Percentiles rank a stretch among this genome's conserved stretches.
Conservation (phyloP, 176 grass and related monocot species). For the Paspalum notatum region DNA sequence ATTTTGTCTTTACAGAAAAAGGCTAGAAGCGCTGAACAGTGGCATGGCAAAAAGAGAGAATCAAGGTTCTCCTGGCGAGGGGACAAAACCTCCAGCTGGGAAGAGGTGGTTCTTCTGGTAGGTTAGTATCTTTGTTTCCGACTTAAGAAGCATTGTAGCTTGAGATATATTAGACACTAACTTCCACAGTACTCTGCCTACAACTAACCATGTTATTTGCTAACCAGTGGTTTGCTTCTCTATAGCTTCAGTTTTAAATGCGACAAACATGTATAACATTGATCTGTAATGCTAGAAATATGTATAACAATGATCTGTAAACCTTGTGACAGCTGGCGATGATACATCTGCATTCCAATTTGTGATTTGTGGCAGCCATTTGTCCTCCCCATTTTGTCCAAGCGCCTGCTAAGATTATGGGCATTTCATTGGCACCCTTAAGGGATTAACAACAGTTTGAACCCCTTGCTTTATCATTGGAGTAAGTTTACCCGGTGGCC, state of each 20-base stretch:
- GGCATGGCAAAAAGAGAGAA: slow-evolving; percentile 62
- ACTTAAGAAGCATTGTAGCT: slow-evolving; percentile 18
- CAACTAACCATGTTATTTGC: slow-evolving; percentile 6
- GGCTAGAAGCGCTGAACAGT: slow-evolving; percentile 75
- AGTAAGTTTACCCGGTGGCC: not conserved
- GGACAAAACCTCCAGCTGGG: slow-evolving; percentile 16
- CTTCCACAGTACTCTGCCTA: not conserved
- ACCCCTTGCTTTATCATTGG: slow-evolving; percentile 20
- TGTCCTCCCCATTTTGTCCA: not conserved
- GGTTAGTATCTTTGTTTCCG: slow-evolving; percentile 20
- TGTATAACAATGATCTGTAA: not conserved
- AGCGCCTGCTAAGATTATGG: not conserved
- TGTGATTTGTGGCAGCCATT: not conserved
- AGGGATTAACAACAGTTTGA: not conserved
- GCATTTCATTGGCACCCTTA: not conserved
- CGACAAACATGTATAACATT: not conserved
- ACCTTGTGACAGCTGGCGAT: not conserved
- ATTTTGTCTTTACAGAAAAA: slow-evolving; percentile 54
- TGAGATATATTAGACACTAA: not conserved
- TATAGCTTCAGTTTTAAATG: not conserved
- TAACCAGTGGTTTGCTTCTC: slow-evolving; percentile 17
- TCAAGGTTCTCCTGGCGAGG: slow-evolving; percentile 23
- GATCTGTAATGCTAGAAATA: too few relatives aligned
- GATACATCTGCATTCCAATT: not conserved
- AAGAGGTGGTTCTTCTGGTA: slow-evolving; percentile 53